Conservation (phyloP, 169 alveolate species). For the Cryptosporidium ryanae region DNA sequence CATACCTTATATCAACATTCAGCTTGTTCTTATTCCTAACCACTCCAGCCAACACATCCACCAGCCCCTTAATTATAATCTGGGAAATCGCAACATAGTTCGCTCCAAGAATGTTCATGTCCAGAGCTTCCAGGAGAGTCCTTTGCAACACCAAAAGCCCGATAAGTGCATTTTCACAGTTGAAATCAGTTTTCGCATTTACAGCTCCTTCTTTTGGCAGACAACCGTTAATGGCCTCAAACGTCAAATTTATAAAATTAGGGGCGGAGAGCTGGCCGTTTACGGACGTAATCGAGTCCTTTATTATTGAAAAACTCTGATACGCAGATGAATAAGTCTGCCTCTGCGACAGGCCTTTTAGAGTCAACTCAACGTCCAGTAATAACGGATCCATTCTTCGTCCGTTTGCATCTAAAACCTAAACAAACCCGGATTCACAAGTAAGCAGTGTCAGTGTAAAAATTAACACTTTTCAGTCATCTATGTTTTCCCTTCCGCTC, state of each 20-base stretch:
- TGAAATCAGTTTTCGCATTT: too few relatives aligned
- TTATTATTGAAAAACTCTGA: constrained; percentile 26
- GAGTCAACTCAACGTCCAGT: constrained; percentile 47
- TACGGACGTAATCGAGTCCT: constrained; percentile 11
- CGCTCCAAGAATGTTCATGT: constrained; percentile 41
- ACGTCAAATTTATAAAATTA: constrained; percentile 10
- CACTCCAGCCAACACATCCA: not conserved
- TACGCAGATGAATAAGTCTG: constrained; percentile 42
- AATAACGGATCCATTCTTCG: constrained; percentile 49
- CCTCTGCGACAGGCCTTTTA: constrained; percentile 15
- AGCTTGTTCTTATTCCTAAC: not conserved
- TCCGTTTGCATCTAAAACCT: not conserved
- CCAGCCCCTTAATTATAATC: constrained; percentile 16
- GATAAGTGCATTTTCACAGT: not conserved
- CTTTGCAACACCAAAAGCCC: constrained; percentile 51
- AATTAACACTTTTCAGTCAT: not conserved
- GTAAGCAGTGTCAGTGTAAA: not conserved
- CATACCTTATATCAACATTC: constrained; percentile 10
- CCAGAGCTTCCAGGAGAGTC: constrained; percentile 22
- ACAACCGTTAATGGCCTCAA: constrained; percentile 35
- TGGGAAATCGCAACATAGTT: constrained; percentile 23
- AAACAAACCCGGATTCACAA: not conserved
- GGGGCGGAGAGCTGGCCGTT: constrained; percentile 33
- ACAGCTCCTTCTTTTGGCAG: constrained; percentile 1
- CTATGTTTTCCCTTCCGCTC: not conserved